Percentiles rank a stretch among this genome's conserved stretches.
These are phyloP conservation scores for Anisodus acutangulus DNA, from an alignment of 257 asterid genomes.

Conservation along the genomic window DNA sequence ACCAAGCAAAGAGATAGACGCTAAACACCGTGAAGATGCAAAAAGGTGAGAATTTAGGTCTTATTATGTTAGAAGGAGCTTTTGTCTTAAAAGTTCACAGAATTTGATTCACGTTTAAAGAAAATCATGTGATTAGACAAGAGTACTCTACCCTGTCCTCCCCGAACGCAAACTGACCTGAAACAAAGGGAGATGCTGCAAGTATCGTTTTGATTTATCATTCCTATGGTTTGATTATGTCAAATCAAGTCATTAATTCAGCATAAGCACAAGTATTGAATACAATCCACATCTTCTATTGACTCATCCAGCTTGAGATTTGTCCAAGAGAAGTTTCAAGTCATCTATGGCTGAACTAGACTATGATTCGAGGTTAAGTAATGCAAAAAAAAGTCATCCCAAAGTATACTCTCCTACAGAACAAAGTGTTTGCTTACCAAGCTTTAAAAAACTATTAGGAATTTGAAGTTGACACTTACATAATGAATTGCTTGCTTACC, in stretches of 20 bases:
- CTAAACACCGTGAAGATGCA: constrained; percentile 72
- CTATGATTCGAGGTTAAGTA: not conserved
- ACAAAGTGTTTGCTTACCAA: not conserved
- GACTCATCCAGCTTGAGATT: not conserved
- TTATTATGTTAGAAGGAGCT: not conserved
- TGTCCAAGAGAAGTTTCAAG: not conserved
- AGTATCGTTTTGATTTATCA: not conserved
- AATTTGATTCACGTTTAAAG: not conserved
- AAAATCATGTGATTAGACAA: not conserved
- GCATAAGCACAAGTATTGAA: not conserved
- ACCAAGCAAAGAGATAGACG: constrained; percentile 94
- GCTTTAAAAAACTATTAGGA: no score
- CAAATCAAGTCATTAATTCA: not conserved
- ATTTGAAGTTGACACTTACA: no score
- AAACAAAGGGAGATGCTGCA: not conserved
- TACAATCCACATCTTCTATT: not conserved
- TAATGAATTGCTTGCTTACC: no score
- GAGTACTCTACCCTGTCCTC: not conserved
- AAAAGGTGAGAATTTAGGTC: constrained; percentile 53
- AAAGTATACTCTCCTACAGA: not conserved
- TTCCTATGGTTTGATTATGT: not conserved
- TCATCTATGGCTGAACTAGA: not conserved
- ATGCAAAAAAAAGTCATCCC: no score
- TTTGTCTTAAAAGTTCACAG: not conserved
- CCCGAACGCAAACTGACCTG: not conserved